phyloP scores from a whole-genome alignment of 768 basidiomycete genomes.

The Xanthoconium stramineum region DNA sequence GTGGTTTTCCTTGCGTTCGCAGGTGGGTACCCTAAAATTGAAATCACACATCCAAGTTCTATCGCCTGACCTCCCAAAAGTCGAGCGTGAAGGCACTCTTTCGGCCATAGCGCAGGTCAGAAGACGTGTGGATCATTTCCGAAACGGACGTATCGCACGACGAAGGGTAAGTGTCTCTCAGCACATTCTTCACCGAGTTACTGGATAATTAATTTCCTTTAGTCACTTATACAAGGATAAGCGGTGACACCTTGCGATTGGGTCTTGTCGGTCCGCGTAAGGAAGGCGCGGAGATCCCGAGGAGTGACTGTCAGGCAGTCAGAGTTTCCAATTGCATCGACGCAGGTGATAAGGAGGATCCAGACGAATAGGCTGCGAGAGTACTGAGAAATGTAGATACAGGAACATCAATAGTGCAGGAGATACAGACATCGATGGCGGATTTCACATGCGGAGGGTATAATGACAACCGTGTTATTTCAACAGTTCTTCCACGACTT shows the following conservation, averaged over 20 bases:
- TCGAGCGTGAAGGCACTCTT: neutral
- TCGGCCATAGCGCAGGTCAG: neutral
- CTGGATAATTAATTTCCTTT: neutral
- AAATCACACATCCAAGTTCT: neutral
- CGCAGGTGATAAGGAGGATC: constrained; percentile 13
- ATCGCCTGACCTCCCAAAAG: neutral
- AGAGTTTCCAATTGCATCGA: constrained; percentile 5
- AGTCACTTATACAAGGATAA: constrained; percentile 7
- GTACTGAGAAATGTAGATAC: constrained; percentile 21
- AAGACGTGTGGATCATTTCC: neutral
- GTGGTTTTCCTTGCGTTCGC: neutral
- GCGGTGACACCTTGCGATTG: neutral
- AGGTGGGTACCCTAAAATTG: constrained; percentile 1
- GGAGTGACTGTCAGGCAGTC: neutral
- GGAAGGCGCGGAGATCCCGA: constrained; percentile 4
- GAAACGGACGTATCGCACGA: neutral
- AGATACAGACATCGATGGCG: constrained; percentile 24
- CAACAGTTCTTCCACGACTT: constrained; percentile 82
- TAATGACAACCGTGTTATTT: constrained; percentile 40
- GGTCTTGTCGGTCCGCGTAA: constrained; percentile 4
- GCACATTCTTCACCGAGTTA: neutral
- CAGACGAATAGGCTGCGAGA: constrained; percentile 13
- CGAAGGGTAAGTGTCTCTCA: neutral
- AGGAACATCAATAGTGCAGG: constrained; percentile 23
- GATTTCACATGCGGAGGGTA: constrained; percentile 24